Evolutionary conservation across 1,284 basidiomycete genomes (phyloP).

Genomic region (Pulchroboletus neoregius): DNA sequence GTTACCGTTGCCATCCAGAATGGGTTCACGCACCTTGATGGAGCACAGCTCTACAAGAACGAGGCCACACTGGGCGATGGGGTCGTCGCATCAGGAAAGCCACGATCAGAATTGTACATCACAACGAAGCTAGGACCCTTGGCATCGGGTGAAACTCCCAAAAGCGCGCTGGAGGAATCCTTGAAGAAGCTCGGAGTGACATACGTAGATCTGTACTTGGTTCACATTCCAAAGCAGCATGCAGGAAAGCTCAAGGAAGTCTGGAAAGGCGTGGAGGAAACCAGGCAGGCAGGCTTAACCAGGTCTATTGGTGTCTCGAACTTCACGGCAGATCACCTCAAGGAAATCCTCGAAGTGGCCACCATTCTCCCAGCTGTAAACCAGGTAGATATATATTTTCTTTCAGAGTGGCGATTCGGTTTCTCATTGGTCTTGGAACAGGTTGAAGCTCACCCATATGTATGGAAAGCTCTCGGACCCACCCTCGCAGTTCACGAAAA

Average conservation of each 20-base stretch:
- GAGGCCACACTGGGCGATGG: slow-evolving; percentile 55
- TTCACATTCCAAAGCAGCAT: slow-evolving; percentile 51
- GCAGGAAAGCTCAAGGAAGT: slow-evolving; percentile 46
- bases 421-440: slow-evolving; percentile 27
- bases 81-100: slow-evolving; percentile 50
- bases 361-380: slow-evolving; percentile 69
- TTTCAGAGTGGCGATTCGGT: neutral
- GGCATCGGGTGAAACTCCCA: slow-evolving; percentile 41
- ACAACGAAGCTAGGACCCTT: slow-evolving; percentile 57
- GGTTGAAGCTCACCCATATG: slow-evolving; percentile 83
- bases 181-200: slow-evolving; percentile 58
- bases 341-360: slow-evolving; percentile 56
- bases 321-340: slow-evolving; percentile 64
- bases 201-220: slow-evolving; percentile 75
- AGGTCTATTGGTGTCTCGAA: slow-evolving; percentile 86
- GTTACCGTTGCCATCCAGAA: slow-evolving; percentile 53
- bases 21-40: slow-evolving; percentile 69
- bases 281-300: slow-evolving; percentile 63
- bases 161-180: slow-evolving; percentile 49
- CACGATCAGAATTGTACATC: slow-evolving; percentile 49
- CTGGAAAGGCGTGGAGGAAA: slow-evolving; percentile 72
- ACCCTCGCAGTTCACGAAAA: slow-evolving; percentile 54
- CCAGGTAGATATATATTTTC: slow-evolving; percentile 49
- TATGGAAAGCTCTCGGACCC: slow-evolving; percentile 55
- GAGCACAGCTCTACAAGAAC: slow-evolving; percentile 65